Percentiles rank a stretch among this genome's conserved stretches.
Evolutionary conservation across 2,329 filamentous ascomycete species (phyloP).

Genomic region (Chalaropsis ovoidea): DNA sequence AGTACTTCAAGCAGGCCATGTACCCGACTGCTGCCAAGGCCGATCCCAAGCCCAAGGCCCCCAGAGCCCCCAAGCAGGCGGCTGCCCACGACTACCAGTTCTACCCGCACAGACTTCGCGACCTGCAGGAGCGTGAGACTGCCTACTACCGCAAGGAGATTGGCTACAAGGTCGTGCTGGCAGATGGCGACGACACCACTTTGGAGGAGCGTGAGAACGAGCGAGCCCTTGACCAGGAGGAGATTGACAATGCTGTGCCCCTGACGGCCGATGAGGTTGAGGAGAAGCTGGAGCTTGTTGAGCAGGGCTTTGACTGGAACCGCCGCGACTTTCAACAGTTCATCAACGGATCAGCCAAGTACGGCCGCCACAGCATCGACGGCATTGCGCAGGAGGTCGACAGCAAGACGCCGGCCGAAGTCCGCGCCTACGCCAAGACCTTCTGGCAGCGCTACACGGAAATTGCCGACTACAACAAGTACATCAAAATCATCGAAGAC

Average conservation of each 20-base stretch:
- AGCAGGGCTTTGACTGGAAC: slow-evolving; percentile 93
- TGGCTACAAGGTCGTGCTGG: slow-evolving; percentile 82
- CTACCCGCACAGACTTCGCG: slow-evolving; percentile 71
- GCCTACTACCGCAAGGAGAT: slow-evolving; percentile 95
- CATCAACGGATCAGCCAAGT: slow-evolving; percentile 87
- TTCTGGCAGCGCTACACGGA: slow-evolving; percentile 96
- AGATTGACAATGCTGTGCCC: slow-evolving; percentile 84
- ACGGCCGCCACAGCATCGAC: slow-evolving; percentile 75
- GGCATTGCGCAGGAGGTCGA: slow-evolving; percentile 83
- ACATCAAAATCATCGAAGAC: slow-evolving; percentile 79
- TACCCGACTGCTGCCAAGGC: slow-evolving; percentile 62
- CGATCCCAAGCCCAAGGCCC: slow-evolving; percentile 86
- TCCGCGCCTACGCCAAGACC: slow-evolving; percentile 83
- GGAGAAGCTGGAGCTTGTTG: slow-evolving; percentile 71
- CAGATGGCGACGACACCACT: slow-evolving; percentile 79
- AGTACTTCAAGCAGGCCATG: slow-evolving; percentile 90
- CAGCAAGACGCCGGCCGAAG: slow-evolving; percentile 73
- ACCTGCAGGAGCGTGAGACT: slow-evolving; percentile 92
- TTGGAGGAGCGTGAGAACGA: slow-evolving; percentile 78
- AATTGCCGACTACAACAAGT: slow-evolving; percentile 79
- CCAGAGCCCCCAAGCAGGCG: slow-evolving; percentile 88
- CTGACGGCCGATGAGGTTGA: slow-evolving; percentile 82
- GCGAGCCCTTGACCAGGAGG: slow-evolving; percentile 74
- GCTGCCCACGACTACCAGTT: slow-evolving; percentile 95
- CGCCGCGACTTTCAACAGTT: slow-evolving; percentile 97